Percentiles rank a stretch among this genome's conserved stretches.
phyloP scores from a whole-genome alignment of 140 eudicot genomes.

The Oenanthe javanica region DNA sequence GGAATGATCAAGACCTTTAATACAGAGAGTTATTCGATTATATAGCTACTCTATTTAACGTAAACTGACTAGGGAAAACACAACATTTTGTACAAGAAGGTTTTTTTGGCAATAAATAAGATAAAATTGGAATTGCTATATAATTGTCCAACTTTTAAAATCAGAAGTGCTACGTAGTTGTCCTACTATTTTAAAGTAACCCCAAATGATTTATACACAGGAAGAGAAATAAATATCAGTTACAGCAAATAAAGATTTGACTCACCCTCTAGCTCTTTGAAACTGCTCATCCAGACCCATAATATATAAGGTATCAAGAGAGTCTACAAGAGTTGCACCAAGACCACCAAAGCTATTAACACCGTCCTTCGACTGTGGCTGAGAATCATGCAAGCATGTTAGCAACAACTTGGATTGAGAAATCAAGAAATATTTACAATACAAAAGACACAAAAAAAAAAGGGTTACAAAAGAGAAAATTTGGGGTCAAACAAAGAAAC shows the following conservation, averaged over 20 bases:
- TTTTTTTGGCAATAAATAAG: background rate
- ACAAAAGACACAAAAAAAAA: background rate
- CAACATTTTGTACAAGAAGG: background rate
- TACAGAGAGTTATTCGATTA: no score
- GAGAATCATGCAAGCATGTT: slow-evolving; percentile 24
- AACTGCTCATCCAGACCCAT: slow-evolving; percentile 92
- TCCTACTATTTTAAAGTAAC: background rate
- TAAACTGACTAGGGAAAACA: background rate
- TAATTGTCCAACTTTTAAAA: background rate
- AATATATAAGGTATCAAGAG: slow-evolving; percentile 82
- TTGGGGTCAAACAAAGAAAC: background rate
- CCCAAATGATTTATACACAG: background rate
- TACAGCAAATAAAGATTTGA: background rate
- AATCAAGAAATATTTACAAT: background rate
- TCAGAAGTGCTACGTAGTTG: background rate
- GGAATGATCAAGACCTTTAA: no score
- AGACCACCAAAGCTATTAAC: slow-evolving; percentile 98
- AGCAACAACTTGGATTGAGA: background rate
- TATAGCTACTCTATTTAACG: background rate
- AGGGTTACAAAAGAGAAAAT: background rate
- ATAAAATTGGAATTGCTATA: background rate
- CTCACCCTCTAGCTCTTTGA: slow-evolving; percentile 88
- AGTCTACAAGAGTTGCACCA: slow-evolving; percentile 83
- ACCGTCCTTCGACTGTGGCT: slow-evolving; percentile 91
- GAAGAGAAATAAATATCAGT: background rate